Conservation (phyloP, 306 rosid genomes). For the Cyclanthera cordifolia region DNA sequence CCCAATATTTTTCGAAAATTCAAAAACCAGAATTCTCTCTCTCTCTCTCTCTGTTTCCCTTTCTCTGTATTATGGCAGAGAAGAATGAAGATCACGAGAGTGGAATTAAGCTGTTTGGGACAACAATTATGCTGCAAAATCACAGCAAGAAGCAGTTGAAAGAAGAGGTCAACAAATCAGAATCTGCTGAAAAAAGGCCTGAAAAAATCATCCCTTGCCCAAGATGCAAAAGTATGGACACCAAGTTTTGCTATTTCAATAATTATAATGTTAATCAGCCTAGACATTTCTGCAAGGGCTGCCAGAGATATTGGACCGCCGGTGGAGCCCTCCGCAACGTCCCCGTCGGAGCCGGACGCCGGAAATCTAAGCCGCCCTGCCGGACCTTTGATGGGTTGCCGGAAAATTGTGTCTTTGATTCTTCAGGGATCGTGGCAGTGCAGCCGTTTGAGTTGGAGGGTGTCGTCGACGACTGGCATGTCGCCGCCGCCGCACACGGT, state of each 20-base stretch:
- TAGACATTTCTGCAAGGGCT: constrained; percentile 76
- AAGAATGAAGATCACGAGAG: constrained; percentile 14
- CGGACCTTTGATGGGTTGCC: constrained; percentile 24
- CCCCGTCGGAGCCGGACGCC: constrained; percentile 68
- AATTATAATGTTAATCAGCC: constrained; percentile 93
- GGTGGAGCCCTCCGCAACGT: constrained; percentile 92
- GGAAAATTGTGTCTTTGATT: constrained; percentile 34
- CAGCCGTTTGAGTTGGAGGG: constrained; percentile 38
- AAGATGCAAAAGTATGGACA: constrained; percentile 87
- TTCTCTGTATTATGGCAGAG: constrained; percentile 29
- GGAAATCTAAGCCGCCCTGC: constrained; percentile 51
- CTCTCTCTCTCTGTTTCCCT: not conserved
- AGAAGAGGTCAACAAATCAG: not conserved
- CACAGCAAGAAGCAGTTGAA: constrained; percentile 8
- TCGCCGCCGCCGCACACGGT: constrained; percentile 18
- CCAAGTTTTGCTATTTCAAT: constrained; percentile 91
- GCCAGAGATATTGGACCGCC: constrained; percentile 86
- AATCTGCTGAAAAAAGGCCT: constrained; percentile 33
- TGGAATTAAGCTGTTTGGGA: constrained; percentile 85
- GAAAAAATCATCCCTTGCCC: constrained; percentile 75
- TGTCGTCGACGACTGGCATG: constrained; percentile 73
- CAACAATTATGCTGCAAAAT: constrained; percentile 43
- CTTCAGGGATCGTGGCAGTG: constrained; percentile 21
- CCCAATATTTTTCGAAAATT: not conserved
- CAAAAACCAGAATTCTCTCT: constrained; percentile 3